A percentile compares a stretch with the other conserved stretches of the same genome.
Evolutionary conservation across 805 yeast species (phyloP).

Genomic region (Brettanomyces bruxellensis): DNA sequence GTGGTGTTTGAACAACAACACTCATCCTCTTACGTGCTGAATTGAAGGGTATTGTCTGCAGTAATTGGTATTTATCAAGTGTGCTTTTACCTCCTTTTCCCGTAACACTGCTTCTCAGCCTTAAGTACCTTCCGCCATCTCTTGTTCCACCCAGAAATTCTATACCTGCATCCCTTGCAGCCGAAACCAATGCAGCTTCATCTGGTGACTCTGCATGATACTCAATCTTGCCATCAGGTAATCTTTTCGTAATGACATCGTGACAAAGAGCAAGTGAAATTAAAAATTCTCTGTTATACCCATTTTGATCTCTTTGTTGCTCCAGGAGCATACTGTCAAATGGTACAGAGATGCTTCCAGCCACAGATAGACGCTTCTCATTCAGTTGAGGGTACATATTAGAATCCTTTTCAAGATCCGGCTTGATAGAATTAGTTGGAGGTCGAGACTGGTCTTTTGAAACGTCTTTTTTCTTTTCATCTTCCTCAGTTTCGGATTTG

Average conservation of each 20-base stretch:
- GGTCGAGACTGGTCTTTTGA: conserved; percentile 32
- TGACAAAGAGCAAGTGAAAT: conserved; percentile 64
- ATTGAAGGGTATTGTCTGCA: conserved; percentile 54
- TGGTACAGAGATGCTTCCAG: conserved; percentile 33
- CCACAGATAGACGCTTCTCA: conserved; percentile 50
- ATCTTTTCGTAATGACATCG: conserved; percentile 57
- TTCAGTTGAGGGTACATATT: conserved; percentile 41
- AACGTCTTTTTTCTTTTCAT: conserved; percentile 44
- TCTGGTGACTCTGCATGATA: conserved; percentile 81
- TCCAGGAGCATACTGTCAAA: conserved; percentile 36
- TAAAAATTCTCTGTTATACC: conserved; percentile 50
- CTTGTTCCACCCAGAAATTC: conserved; percentile 48
- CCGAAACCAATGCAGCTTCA: conserved; percentile 72
- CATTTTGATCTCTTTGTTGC: conserved; percentile 32
- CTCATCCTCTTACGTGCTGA: conserved; percentile 76
- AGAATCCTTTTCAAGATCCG: conserved; percentile 25
- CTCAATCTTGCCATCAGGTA: conserved; percentile 31
- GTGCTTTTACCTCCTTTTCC: no score
- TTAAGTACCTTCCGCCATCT: conserved; percentile 33
- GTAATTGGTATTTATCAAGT: conserved; percentile 35
- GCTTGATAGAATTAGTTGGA: conserved; percentile 41
- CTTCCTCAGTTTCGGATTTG: conserved; percentile 66
- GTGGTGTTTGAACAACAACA: conserved; percentile 44
- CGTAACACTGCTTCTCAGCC: conserved; percentile 30
- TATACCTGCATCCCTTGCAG: conserved; percentile 66